These are phyloP conservation scores for Lenzites betulinus DNA, from an alignment of 768 basidiomycete species.

Conservation along the genomic window DNA sequence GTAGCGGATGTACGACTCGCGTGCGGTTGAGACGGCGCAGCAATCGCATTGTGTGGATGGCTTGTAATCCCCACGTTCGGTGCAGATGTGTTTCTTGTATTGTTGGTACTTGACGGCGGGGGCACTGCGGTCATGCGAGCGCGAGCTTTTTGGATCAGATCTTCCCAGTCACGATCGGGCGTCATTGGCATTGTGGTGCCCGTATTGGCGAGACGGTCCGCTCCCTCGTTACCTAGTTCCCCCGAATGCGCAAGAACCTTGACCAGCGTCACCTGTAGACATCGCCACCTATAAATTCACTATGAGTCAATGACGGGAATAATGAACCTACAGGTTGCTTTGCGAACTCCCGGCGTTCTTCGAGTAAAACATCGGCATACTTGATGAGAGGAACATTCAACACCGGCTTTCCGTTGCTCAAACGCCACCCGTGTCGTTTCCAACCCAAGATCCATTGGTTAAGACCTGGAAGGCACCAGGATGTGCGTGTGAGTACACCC, in stretches of 20 bases:
- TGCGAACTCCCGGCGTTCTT: constrained; percentile 46
- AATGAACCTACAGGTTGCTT: constrained; percentile 50
- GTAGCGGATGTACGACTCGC: too few species aligned
- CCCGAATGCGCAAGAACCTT: constrained; percentile 68
- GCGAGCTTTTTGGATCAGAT: neutral
- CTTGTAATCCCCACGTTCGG: neutral
- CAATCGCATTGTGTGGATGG: too few species aligned
- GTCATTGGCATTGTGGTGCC: constrained; percentile 47
- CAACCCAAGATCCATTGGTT: constrained; percentile 66
- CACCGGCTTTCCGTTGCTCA: constrained; percentile 51
- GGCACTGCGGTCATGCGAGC: constrained; percentile 1
- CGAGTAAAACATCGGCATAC: constrained; percentile 66
- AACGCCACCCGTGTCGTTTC: constrained; percentile 53
- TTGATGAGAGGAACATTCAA: constrained; percentile 71
- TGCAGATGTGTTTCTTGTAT: neutral
- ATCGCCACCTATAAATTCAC: neutral
- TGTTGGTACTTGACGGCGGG: neutral
- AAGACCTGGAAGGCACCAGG: constrained; percentile 50
- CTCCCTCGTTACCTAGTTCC: constrained; percentile 80
- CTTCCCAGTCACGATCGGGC: constrained; percentile 62
- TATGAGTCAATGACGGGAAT: neutral
- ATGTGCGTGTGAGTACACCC: too few species aligned
- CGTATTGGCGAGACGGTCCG: constrained; percentile 70
- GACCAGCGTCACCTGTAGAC: constrained; percentile 58
- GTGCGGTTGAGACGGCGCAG: too few species aligned